Conservation (phyloP, 495 filamentous ascomycete genomes). For the Neurospora tetrasperma region DNA sequence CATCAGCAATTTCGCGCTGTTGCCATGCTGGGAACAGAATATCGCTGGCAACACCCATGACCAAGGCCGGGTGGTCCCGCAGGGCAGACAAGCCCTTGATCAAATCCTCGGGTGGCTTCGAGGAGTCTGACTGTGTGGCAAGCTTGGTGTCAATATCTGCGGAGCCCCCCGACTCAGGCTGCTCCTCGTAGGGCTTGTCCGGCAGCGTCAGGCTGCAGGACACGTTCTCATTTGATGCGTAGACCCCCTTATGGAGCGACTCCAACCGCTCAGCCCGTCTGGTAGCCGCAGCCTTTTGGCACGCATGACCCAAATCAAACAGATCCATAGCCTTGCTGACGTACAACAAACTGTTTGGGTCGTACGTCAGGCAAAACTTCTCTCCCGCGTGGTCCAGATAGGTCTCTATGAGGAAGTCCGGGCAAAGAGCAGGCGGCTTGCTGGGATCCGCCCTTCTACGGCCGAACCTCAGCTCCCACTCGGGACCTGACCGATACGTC, state of each 20-base stretch:
- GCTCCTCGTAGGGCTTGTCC: conserved; percentile 73
- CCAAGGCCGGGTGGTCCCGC: conserved; percentile 65
- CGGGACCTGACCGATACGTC: conserved; percentile 90
- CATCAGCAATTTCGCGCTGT: conserved; percentile 86
- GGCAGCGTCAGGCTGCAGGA: conserved; percentile 80
- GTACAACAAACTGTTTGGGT: conserved; percentile 92
- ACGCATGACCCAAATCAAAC: conserved; percentile 75
- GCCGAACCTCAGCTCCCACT: conserved; percentile 96
- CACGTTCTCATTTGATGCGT: conserved; percentile 21
- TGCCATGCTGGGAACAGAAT: conserved; percentile 98
- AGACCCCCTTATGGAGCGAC: conserved; percentile 19
- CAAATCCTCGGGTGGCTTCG: conserved; percentile 60
- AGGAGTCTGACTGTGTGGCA: conserved; percentile 10
- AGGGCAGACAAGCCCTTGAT: conserved; percentile 62
- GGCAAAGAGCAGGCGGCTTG: conserved; percentile 82
- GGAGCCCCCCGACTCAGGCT: conserved; percentile 31
- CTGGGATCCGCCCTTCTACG: conserved; percentile 75
- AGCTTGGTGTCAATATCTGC: neutral
- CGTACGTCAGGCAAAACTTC: conserved; percentile 98
- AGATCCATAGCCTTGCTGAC: conserved; percentile 98
- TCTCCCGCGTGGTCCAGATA: conserved; percentile 98
- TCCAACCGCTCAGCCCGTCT: conserved; percentile 29
- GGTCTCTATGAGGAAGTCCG: conserved; percentile 96
- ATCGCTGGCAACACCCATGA: conserved; percentile 92
- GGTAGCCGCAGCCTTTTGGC: conserved; percentile 38